Base-by-base conservation (phyloP, 495 filamentous ascomycete species). In the Aspergillus diversus region DNA sequence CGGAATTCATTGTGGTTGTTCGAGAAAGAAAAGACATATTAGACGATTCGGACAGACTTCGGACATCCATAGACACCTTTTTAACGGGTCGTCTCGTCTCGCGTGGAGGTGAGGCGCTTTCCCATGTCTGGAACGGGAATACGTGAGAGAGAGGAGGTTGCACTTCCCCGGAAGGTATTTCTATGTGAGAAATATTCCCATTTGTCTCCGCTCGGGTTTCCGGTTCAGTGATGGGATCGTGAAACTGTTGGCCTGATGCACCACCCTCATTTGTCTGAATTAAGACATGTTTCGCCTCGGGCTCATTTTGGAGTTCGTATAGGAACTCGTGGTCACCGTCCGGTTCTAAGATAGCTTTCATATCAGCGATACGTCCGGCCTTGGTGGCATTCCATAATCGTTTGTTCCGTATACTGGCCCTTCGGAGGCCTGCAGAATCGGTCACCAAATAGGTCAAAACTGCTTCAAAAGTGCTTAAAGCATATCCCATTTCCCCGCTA, bases 401-500 rank as follows among this genome's bases (percentile, higher is more conserved):
- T 69, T 88, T 88, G 71, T 99, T 99, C 13, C 91, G 82, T 52
- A 86, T 82, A 73, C 96, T 99, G 11, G 93, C 90, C 69, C 87
- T 88, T 59, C 92, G 85, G 39, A 99, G 75, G 21, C 86, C 90
- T 17, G 87, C 89, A 0, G 93, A 92, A 65, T 97, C 93, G 32
- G 87, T 87, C 21, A 89, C 84, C 16, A 99, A 84, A 75, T 99
- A 97, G 8, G 92, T 90, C 12, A 99, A 77, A 5, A 99, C 96
- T 0, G 92, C 96, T 76, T 99, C 96, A 54, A 97, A 90, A 0
- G 96, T 99, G 71, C 94, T 98, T 35, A 99, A 78, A 6, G 96
- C 92, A 77, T 99, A 99, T 31, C 96, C 96, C 80, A 93, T 90
- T 77, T 99, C 96, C 35, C 96, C 96, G 69, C 87, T 94, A 59